These are phyloP conservation scores for Massarina eburnea DNA, from an alignment of 2,329 filamentous ascomycete species.

Conservation along the genomic window DNA sequence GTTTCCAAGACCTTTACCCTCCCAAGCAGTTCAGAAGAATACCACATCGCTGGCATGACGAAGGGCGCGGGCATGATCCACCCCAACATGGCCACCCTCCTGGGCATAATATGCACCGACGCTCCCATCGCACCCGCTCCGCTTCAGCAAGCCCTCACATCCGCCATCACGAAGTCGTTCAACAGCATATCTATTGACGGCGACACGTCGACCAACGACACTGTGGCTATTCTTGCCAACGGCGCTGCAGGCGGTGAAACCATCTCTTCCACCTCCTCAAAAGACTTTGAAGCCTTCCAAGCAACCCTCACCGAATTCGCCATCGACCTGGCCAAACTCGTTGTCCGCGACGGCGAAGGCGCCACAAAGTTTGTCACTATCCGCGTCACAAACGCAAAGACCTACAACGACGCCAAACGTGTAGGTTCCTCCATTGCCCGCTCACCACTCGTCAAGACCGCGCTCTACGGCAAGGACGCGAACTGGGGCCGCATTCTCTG, in stretches of 20 bases:
- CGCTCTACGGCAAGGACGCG: conserved; percentile 92
- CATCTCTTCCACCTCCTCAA: conserved; percentile 56
- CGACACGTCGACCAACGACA: conserved; percentile 97
- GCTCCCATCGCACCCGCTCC: conserved; percentile 71
- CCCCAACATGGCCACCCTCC: conserved; percentile 95
- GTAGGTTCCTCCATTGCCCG: conserved; percentile 87
- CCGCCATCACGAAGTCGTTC: conserved; percentile 81
- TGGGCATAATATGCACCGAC: conserved; percentile 90
- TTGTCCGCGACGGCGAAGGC: conserved; percentile 94
- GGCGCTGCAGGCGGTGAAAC: conserved; percentile 78
- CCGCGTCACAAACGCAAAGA: conserved; percentile 72
- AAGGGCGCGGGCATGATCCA: conserved; percentile 99
- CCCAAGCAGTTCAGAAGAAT: conserved; percentile 76
- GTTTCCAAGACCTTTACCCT: conserved; percentile 81
- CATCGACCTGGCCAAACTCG: conserved; percentile 82
- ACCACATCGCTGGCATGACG: conserved; percentile 89
- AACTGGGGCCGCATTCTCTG: conserved; percentile 99
- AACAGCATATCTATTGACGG: conserved; percentile 97
- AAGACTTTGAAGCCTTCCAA: conserved; percentile 72
- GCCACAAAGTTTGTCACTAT: conserved; percentile 98
- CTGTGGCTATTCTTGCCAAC: conserved; percentile 90
- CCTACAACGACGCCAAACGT: conserved; percentile 70
- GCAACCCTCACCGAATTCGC: conserved; percentile 74
- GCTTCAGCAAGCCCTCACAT: conserved; percentile 69
- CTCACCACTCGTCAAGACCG: conserved; percentile 94